Evolutionary conservation across 805 yeast species (phyloP).

Genomic region (Candida tallmaniae): DNA sequence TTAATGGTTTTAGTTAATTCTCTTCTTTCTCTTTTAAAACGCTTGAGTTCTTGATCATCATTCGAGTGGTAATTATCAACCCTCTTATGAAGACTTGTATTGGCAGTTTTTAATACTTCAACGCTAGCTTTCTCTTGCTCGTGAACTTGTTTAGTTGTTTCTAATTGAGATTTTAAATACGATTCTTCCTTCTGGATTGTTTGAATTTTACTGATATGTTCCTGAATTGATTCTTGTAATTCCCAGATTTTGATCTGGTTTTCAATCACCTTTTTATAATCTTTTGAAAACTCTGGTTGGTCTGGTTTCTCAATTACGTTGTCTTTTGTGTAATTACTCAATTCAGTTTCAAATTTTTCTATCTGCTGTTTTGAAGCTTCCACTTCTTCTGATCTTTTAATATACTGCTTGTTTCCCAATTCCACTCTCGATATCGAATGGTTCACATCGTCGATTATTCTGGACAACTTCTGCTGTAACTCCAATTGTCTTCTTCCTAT

Average conservation of each 20-base stretch:
- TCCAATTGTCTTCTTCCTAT: constrained; percentile 43
- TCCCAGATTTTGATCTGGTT: constrained; percentile 42
- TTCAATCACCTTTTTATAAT: constrained; percentile 19
- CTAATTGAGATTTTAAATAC: constrained; percentile 59
- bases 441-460: constrained; percentile 43
- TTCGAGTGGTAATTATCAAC: constrained; percentile 17
- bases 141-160: constrained; percentile 48
- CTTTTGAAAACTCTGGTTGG: constrained; percentile 1
- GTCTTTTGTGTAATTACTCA: constrained; percentile 21
- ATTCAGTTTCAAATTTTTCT: constrained; percentile 22
- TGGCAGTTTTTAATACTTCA: constrained; percentile 17
- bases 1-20: constrained; percentile 18
- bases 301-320: constrained; percentile 2
- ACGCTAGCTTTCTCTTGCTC: constrained; percentile 38
- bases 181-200: constrained; percentile 53
- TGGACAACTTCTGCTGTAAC: constrained; percentile 39
- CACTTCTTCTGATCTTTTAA: constrained; percentile 27
- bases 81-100: constrained; percentile 15
- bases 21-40: constrained; percentile 18
- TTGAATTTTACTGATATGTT: constrained; percentile 39
- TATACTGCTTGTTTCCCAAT: constrained; percentile 27
- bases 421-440: constrained; percentile 34
- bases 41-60: constrained; percentile 16
- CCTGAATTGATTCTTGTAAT: constrained; percentile 43
- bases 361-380: constrained; percentile 20